A percentile compares a stretch with the other conserved stretches of the same genome.
Evolutionary conservation across 1,284 basidiomycete genomes (phyloP).

Genomic region (Rhodotorula sp.): DNA sequence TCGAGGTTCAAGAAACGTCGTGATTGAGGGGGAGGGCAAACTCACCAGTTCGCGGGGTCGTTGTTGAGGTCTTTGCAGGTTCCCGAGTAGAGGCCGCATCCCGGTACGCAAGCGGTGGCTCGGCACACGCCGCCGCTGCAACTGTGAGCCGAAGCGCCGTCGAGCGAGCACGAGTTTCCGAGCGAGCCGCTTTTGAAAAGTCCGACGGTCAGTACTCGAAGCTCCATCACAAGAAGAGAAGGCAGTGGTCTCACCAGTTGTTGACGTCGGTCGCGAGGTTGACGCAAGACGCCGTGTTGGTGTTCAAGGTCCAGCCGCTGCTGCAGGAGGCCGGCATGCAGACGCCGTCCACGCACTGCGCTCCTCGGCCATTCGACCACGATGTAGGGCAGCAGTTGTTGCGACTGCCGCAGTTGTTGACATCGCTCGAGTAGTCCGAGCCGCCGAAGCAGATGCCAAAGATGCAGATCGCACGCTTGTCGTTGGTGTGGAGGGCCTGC

Average conservation of each 20-base stretch:
- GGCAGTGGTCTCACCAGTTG: conserved; percentile 19
- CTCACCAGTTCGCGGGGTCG: conserved; percentile 29
- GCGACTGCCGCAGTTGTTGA: conserved; percentile 29
- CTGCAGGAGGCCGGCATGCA: conserved; percentile 20
- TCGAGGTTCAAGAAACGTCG: too few relatives aligned
- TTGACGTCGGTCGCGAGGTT: conserved; percentile 8
- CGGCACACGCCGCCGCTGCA: conserved; percentile 28
- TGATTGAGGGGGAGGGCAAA: too few relatives aligned
- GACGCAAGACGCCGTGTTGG: conserved; percentile 14
- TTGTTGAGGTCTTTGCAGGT: conserved; percentile 18
- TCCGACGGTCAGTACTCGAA: neutral
- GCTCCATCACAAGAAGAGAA: fast-evolving
- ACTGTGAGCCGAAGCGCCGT: conserved; percentile 13
- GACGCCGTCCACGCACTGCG: conserved; percentile 8
- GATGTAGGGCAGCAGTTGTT: conserved; percentile 15
- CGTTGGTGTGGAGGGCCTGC: neutral
- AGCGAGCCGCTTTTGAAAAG: conserved; percentile 24
- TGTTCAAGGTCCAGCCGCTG: conserved; percentile 13
- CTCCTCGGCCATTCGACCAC: conserved; percentile 15
- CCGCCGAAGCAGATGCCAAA: conserved; percentile 19
- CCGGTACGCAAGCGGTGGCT: conserved; percentile 22
- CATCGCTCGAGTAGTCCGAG: conserved; percentile 14
- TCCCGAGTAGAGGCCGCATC: conserved; percentile 17
- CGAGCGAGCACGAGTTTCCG: conserved; percentile 30
- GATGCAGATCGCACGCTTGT: conserved; percentile 22